These are phyloP conservation scores for Zizania palustris DNA, from an alignment of 202 grass and related monocot species.

Conservation along the genomic window DNA sequence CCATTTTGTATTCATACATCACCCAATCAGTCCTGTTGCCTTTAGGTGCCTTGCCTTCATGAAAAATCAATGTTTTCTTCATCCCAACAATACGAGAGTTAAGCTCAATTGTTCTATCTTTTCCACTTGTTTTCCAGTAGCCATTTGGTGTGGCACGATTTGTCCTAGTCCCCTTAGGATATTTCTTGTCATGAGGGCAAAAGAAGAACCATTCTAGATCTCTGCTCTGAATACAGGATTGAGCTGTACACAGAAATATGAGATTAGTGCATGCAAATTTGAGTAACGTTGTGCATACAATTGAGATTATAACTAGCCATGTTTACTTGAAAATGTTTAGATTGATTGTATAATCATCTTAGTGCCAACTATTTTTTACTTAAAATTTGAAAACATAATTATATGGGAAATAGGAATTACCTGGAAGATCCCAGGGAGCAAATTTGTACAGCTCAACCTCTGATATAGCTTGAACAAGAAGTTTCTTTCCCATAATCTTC, in stretches of 20 bases:
- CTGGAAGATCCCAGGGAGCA: constrained; percentile 92
- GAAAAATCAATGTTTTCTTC: constrained; percentile 91
- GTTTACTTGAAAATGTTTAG: background rate
- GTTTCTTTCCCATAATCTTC: constrained; percentile 77
- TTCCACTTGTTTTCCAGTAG: constrained; percentile 96
- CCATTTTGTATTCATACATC: constrained; percentile 94
- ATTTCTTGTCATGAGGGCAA: constrained; percentile 83
- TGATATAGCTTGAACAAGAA: constrained; percentile 68
- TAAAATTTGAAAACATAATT: background rate
- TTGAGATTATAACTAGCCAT: background rate
- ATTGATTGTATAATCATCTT: background rate
- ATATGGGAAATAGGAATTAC: constrained; percentile 59
- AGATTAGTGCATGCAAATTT: constrained; percentile 5
- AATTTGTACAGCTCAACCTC: constrained; percentile 86
- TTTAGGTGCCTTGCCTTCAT: constrained; percentile 80
- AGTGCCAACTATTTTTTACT: background rate
- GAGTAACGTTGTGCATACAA: constrained; percentile 5
- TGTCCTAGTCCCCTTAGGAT: constrained; percentile 72
- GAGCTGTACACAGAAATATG: constrained; percentile 49
- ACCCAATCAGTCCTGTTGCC: constrained; percentile 87
- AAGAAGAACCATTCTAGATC: constrained; percentile 98
- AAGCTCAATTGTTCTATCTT: constrained; percentile 66
- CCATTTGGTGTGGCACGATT: constrained; percentile 88
- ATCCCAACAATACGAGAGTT: constrained; percentile 67
- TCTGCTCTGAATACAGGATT: constrained; percentile 69